Conservation (phyloP, 495 filamentous ascomycete genomes). For the Penicillium arizonense region DNA sequence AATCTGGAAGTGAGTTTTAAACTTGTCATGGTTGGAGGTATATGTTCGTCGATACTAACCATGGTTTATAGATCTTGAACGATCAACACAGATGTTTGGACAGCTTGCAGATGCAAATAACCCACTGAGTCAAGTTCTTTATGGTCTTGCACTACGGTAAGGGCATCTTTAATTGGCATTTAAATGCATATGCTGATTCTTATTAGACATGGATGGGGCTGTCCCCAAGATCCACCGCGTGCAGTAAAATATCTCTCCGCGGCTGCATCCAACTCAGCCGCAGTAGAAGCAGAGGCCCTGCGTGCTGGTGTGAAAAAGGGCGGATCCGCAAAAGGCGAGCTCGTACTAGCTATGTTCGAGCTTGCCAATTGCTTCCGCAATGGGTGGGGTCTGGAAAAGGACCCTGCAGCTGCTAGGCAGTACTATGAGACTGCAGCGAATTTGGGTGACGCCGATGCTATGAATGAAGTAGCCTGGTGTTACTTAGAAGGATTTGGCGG, state of each 20-base stretch:
- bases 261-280: constrained; percentile 88
- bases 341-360: constrained; percentile 97
- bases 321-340: constrained; percentile 91
- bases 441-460: constrained; percentile 92
- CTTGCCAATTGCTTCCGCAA: constrained; percentile 91
- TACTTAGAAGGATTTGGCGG: constrained; percentile 92
- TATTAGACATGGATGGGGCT: constrained; percentile 90
- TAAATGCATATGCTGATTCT: constrained; percentile 1
- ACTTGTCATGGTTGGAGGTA: not conserved
- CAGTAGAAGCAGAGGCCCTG: constrained; percentile 79
- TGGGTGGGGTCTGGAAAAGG: constrained; percentile 90
- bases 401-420: constrained; percentile 83
- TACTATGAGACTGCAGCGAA: constrained; percentile 98
- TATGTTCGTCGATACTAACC: constrained; percentile 2
- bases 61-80: constrained; percentile 51
- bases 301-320: constrained; percentile 86
- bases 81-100: constrained; percentile 83
- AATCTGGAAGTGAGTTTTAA: constrained; percentile 61
- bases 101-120: constrained; percentile 87
- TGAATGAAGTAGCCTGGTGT: constrained; percentile 97
- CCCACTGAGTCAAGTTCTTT: constrained; percentile 92
- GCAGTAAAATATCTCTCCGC: constrained; percentile 81
- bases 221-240: constrained; percentile 62
- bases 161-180: not conserved
- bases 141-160: constrained; percentile 88